A percentile compares a stretch with the other conserved stretches of the same genome.
Evolutionary conservation across 192 early-diverging fungal species (phyloP).

Genomic region (Diversispora eburnea): DNA sequence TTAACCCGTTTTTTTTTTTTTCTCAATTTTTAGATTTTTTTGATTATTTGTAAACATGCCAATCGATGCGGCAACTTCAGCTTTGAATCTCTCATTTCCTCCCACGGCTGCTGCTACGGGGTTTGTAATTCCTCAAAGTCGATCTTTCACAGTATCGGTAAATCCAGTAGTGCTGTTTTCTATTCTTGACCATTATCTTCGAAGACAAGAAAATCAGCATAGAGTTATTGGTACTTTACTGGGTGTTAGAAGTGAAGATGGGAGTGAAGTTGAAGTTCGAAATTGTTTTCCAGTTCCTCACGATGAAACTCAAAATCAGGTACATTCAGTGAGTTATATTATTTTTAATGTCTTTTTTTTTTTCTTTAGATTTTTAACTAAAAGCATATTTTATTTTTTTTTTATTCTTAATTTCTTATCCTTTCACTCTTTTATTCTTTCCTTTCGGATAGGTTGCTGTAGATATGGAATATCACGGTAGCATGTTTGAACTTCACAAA

Average conservation of each 20-base stretch:
- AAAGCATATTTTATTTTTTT: too few species aligned
- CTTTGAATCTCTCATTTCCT: constrained; percentile 23
- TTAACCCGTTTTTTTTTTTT: not conserved
- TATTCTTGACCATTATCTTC: constrained; percentile 88
- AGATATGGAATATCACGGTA: constrained; percentile 85
- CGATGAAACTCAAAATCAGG: constrained; percentile 70
- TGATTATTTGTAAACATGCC: constrained; percentile 6
- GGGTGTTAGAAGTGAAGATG: constrained; percentile 85
- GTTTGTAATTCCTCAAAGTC: constrained; percentile 27
- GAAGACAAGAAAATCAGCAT: constrained; percentile 77
- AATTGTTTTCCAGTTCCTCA: constrained; percentile 83
- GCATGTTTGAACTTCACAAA: constrained; percentile 86
- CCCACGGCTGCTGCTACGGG: constrained; percentile 6
- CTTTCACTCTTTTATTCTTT: too few species aligned
- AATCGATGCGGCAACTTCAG: constrained; percentile 29
- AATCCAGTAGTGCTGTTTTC: constrained; percentile 86
- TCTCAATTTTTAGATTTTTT: not conserved
- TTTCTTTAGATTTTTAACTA: too few species aligned
- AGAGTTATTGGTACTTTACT: constrained; percentile 89
- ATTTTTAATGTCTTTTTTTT: not conserved
- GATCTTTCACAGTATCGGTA: constrained; percentile 55
- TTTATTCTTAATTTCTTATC: too few species aligned
- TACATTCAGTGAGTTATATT: constrained; percentile 22
- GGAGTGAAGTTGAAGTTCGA: constrained; percentile 81
- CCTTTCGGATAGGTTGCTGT: constrained; percentile 58